Conservation (phyloP, 805 yeast genomes). For the Cyberlindnera lachancei region DNA sequence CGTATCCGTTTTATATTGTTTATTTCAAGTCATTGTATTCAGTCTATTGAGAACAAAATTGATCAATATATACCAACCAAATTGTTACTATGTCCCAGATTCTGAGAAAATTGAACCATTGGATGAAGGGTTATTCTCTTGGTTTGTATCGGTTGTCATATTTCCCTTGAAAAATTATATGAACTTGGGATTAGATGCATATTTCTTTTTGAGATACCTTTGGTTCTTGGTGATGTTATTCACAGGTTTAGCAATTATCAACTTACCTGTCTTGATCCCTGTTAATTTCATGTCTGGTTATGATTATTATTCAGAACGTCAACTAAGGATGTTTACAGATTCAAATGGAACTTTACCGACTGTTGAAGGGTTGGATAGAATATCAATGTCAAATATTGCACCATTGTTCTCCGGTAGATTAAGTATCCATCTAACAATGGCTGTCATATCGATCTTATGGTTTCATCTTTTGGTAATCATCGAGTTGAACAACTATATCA, state of each 20-base stretch:
- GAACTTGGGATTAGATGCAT: constrained; percentile 63
- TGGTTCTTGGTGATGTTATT: constrained; percentile 44
- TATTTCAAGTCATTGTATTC: constrained; percentile 41
- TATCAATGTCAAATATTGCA: constrained; percentile 68
- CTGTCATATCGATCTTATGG: constrained; percentile 44
- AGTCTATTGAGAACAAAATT: constrained; percentile 29
- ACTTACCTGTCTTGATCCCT: constrained; percentile 56
- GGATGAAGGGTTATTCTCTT: constrained; percentile 40
- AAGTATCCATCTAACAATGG: constrained; percentile 56
- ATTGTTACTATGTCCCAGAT: constrained; percentile 34
- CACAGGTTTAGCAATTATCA: constrained; percentile 41
- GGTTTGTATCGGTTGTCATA: constrained; percentile 42
- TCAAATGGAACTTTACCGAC: constrained; percentile 20
- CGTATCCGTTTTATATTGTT: constrained; percentile 46
- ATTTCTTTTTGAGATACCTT: constrained; percentile 61
- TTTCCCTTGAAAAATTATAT: constrained; percentile 37
- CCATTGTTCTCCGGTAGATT: constrained; percentile 40
- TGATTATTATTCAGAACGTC: constrained; percentile 14
- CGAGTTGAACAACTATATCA: constrained; percentile 48
- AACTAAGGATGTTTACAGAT: constrained; percentile 13
- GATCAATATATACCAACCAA: constrained; percentile 47
- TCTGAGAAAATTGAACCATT: constrained; percentile 31
- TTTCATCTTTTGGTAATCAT: constrained; percentile 48
- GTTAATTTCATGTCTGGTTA: constrained; percentile 39
- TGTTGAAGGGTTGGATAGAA: constrained; percentile 49